phyloP scores from a whole-genome alignment of 495 filamentous ascomycete genomes.

The Trichocladium uniseriatum region DNA sequence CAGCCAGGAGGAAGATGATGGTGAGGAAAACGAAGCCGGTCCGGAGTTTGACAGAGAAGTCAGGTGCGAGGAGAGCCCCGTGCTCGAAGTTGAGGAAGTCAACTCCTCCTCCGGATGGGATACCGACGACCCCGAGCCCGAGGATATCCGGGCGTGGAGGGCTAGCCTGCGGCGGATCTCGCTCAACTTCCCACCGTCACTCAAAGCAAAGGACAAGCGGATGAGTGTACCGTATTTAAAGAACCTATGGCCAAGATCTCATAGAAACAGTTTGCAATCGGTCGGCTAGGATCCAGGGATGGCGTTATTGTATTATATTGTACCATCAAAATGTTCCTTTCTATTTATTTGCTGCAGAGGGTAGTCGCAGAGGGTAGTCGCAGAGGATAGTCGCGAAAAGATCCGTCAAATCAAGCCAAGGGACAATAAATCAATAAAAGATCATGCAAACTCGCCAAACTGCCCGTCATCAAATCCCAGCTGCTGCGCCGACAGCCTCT shows the following conservation, averaged over 20 bases:
- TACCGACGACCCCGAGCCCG: neutral
- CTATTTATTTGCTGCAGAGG: too few relatives aligned
- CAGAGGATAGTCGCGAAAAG: neutral
- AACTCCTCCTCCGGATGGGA: neutral
- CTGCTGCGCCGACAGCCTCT: conserved; percentile 43
- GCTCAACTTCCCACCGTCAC: neutral
- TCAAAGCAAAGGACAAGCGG: conserved; percentile 15
- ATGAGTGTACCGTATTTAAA: conserved; percentile 26
- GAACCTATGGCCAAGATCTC: conserved; percentile 13
- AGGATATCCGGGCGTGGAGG: neutral
- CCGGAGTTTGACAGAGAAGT: neutral
- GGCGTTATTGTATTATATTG: too few relatives aligned
- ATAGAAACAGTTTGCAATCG: conserved; percentile 1
- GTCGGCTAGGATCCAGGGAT: neutral
- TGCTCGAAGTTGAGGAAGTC: neutral
- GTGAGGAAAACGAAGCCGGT: too few relatives aligned
- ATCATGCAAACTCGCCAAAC: conserved; percentile 54
- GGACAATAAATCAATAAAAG: too few relatives aligned
- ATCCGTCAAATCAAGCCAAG: too few relatives aligned
- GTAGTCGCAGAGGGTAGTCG: neutral
- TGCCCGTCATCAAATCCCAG: conserved; percentile 58
- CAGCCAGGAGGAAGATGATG: too few relatives aligned
- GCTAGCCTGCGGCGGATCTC: conserved; percentile 1
- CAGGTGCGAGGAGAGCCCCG: neutral
- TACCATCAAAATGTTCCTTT: too few relatives aligned